Conservation (phyloP, 2,329 filamentous ascomycete species). For the Aphanoascus verrucosus region DNA sequence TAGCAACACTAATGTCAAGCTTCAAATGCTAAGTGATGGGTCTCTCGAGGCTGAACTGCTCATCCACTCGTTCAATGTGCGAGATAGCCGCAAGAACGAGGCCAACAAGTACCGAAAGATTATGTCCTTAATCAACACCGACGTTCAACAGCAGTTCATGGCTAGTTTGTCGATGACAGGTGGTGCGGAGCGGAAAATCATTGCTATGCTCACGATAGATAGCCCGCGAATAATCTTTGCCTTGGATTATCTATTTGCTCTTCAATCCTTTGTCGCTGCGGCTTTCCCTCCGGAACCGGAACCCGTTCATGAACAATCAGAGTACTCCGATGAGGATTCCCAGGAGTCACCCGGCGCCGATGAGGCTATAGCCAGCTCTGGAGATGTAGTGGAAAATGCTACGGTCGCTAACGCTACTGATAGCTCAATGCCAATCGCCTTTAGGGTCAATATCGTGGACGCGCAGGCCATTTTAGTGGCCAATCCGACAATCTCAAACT, state of each 20-base stretch:
- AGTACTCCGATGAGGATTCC: conserved; percentile 27
- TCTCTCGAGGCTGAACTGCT: conserved; percentile 87
- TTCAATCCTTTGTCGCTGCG: conserved; percentile 70
- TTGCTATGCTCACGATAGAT: conserved; percentile 86
- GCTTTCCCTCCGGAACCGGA: conserved; percentile 51
- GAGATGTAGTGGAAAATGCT: background rate
- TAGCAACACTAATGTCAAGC: conserved; percentile 82
- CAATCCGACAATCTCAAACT: conserved; percentile 78
- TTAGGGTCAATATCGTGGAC: conserved; percentile 87
- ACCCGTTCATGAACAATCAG: conserved; percentile 24
- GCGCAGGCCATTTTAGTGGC: conserved; percentile 94
- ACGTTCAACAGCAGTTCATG: conserved; percentile 93
- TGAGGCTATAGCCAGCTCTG: background rate
- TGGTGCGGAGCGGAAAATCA: conserved; percentile 66
- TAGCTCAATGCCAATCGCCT: conserved; percentile 60
- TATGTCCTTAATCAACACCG: conserved; percentile 92
- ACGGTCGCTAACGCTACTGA: conserved; percentile 22
- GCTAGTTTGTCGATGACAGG: conserved; percentile 88
- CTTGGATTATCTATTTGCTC: conserved; percentile 84
- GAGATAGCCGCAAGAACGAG: conserved; percentile 78
- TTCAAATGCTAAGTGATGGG: conserved; percentile 83
- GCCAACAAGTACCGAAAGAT: conserved; percentile 96
- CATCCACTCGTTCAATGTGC: conserved; percentile 88
- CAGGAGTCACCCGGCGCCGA: conserved; percentile 18
- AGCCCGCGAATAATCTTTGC: conserved; percentile 92